Evolutionary conservation across 2,329 filamentous ascomycete species (phyloP).

Genomic region (Penicillium sumatraense): DNA sequence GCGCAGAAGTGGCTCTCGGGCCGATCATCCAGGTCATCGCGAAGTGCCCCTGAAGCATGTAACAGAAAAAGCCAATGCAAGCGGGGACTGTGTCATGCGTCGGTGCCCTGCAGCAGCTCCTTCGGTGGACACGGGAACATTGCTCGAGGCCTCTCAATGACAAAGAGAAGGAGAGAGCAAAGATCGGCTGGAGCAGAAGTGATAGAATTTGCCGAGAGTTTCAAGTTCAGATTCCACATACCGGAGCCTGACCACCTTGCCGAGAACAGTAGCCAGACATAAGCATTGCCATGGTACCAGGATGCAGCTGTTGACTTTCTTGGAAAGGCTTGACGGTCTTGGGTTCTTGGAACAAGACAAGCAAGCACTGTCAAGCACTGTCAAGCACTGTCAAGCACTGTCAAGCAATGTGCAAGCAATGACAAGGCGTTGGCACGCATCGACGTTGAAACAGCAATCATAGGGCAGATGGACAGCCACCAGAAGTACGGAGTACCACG

Average conservation of each 20-base stretch:
- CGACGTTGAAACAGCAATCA: not conserved
- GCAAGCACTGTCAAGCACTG: not conserved
- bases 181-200: not conserved
- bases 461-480: conserved; percentile 1
- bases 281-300: conserved; percentile 1
- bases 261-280: not conserved
- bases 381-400: conserved; percentile 1
- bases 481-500: not conserved
- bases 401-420: not conserved
- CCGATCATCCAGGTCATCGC: conserved; percentile 1
- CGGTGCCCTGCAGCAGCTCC: conserved; percentile 3
- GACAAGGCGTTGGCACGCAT: conserved; percentile 8
- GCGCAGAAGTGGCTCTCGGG: not conserved
- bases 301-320: not conserved
- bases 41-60: conserved; percentile 2
- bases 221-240: not conserved
- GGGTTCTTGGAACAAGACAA: not conserved
- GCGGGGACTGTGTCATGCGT: conserved; percentile 1
- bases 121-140: not conserved
- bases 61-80: conserved; percentile 7
- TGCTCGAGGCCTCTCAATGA: not conserved
- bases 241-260: not conserved
- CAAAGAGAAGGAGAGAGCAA: too few species aligned
- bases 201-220: not conserved
- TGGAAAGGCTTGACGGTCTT: conserved; percentile 5